Evolutionary conservation across 2,329 filamentous ascomycete genomes (phyloP).

Genomic region (Aspergillus ibericus): DNA sequence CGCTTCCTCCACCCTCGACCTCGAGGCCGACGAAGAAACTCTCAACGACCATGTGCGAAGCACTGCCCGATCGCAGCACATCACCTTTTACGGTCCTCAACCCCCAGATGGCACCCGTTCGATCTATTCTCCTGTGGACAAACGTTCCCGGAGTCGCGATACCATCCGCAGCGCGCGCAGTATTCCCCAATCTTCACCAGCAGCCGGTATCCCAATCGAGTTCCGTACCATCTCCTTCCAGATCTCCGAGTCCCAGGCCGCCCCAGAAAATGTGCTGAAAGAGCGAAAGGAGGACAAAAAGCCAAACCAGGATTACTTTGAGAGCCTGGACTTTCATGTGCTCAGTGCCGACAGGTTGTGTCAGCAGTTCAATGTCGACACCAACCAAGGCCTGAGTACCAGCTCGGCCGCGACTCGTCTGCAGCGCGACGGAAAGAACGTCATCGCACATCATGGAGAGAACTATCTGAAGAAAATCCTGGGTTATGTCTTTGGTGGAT

Average conservation of each 20-base stretch:
- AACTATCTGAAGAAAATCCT: constrained; percentile 60
- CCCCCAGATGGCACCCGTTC: neutral
- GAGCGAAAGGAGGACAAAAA: constrained; percentile 25
- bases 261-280: constrained; percentile 27
- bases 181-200: neutral
- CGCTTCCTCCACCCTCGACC: neutral
- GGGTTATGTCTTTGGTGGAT: constrained; percentile 75
- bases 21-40: neutral
- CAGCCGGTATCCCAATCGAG: constrained; percentile 35
- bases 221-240: constrained; percentile 43
- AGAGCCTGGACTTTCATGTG: constrained; percentile 67
- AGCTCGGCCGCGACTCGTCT: constrained; percentile 58
- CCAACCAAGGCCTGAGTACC: constrained; percentile 59
- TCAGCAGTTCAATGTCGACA: constrained; percentile 60
- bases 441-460: constrained; percentile 65
- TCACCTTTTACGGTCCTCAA: neutral
- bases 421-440: constrained; percentile 66
- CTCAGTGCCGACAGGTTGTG: constrained; percentile 58
- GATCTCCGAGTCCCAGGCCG: constrained; percentile 39
- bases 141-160: constrained; percentile 15
- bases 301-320: constrained; percentile 53
- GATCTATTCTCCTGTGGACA: neutral
- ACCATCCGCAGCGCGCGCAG: constrained; percentile 7
- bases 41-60: neutral
- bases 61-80: neutral